Conservation (phyloP, 768 basidiomycete species). For the Kwoniella dejecticola region DNA sequence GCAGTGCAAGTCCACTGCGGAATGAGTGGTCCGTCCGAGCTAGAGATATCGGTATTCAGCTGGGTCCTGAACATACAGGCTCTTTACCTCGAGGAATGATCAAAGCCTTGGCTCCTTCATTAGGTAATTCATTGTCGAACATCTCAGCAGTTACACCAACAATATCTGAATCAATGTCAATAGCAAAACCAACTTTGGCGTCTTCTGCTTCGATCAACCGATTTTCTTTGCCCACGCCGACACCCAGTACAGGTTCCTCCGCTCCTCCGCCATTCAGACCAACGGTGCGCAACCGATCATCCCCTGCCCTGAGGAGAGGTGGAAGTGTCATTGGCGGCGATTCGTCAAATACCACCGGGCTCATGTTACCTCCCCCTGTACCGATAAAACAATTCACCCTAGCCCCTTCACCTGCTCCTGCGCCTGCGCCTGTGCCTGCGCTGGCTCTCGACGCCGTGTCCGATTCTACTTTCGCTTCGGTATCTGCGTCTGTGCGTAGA, state of each 20-base stretch:
- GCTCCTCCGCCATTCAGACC: neutral
- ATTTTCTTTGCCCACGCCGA: constrained; percentile 27
- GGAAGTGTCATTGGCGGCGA: neutral
- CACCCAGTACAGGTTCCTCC: constrained; percentile 18
- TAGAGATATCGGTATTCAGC: constrained; percentile 33
- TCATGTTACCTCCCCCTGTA: constrained; percentile 44
- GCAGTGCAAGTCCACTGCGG: constrained; percentile 14
- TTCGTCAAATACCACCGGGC: constrained; percentile 1
- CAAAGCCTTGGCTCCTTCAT: constrained; percentile 24
- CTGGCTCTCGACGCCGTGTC: no score
- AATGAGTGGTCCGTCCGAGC: constrained; percentile 33
- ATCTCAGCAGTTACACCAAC: no score
- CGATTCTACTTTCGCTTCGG: no score
- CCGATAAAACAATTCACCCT: constrained; percentile 16
- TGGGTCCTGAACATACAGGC: constrained; percentile 38
- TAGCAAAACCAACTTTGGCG: neutral
- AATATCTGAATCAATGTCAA: neutral
- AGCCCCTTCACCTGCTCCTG: neutral
- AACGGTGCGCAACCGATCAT: neutral
- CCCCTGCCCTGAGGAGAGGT: neutral
- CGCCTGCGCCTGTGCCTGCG: neutral
- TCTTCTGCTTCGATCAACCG: neutral
- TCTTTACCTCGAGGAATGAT: constrained; percentile 29
- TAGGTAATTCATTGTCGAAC: neutral
- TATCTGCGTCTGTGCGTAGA: no score